A percentile compares a stretch with the other conserved stretches of the same genome.
Evolutionary conservation across 2,329 filamentous ascomycete species (phyloP).

Genomic region (Bipolaris oryzae): DNA sequence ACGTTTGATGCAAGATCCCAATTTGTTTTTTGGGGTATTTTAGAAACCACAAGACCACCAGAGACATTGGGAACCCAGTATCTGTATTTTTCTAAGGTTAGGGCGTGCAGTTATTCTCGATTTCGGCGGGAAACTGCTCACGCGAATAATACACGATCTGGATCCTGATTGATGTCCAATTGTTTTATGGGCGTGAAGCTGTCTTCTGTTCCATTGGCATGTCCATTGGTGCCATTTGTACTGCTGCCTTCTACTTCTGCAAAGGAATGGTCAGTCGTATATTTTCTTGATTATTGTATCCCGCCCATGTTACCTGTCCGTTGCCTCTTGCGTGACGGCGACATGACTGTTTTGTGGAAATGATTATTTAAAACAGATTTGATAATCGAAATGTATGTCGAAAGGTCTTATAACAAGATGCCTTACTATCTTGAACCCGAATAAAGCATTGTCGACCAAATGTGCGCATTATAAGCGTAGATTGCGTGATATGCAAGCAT

Average conservation of each 20-base stretch:
- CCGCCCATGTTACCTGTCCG: slow-evolving; percentile 1
- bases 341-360: not conserved
- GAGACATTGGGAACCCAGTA: slow-evolving; percentile 63
- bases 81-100: slow-evolving; percentile 22
- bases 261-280: not conserved
- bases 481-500: slow-evolving; percentile 9
- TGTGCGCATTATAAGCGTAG: slow-evolving; percentile 5
- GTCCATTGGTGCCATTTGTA: not conserved
- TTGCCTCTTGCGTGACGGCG: slow-evolving; percentile 6
- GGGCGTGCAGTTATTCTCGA: not conserved
- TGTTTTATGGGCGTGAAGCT: slow-evolving; percentile 31
- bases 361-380: not conserved
- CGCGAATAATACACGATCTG: slow-evolving; percentile 55
- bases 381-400: not conserved
- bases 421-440: too few species aligned
- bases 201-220: not conserved
- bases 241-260: not conserved
- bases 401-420: not conserved
- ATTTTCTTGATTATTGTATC: not conserved
- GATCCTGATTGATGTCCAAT: slow-evolving; percentile 51
- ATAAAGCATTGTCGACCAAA: not conserved
- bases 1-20: slow-evolving; percentile 59
- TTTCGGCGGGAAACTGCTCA: slow-evolving; percentile 12
- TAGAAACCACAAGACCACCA: slow-evolving; percentile 59
- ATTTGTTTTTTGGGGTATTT: slow-evolving; percentile 57